A percentile compares a stretch with the other conserved stretches of the same genome.
phyloP scores from a whole-genome alignment of 2,329 filamentous ascomycete species.

The Aspergillus fructus region DNA sequence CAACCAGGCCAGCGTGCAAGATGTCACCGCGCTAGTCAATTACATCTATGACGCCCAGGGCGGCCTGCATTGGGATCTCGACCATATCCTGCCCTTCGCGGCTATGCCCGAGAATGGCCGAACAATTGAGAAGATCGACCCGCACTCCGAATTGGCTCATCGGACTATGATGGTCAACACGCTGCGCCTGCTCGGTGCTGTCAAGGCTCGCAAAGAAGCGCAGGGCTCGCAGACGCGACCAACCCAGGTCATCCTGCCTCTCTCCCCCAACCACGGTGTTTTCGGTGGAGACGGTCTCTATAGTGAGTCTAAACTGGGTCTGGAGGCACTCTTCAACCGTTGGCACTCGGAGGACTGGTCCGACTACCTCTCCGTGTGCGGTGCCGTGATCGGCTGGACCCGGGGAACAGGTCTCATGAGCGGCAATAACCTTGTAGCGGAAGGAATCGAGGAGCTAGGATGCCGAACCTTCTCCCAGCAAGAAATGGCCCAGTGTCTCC shows the following conservation, averaged over 20 bases:
- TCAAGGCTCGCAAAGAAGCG: slow-evolving; percentile 87
- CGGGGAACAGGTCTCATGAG: slow-evolving; percentile 97
- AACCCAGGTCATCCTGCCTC: slow-evolving; percentile 90
- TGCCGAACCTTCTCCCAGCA: slow-evolving; percentile 98
- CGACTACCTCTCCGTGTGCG: slow-evolving; percentile 96
- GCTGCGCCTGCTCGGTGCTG: slow-evolving; percentile 80
- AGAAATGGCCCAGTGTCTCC: slow-evolving; percentile 98
- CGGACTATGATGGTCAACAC: slow-evolving; percentile 99
- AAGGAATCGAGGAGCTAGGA: slow-evolving; percentile 93
- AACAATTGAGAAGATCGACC: slow-evolving; percentile 95
- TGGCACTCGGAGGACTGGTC: slow-evolving; percentile 98
- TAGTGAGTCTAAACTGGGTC: slow-evolving; percentile 93
- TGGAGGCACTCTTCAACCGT: slow-evolving; percentile 97
- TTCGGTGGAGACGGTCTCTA: slow-evolving; percentile 98
- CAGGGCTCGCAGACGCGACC: slow-evolving; percentile 91
- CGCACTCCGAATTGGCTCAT: slow-evolving; percentile 95
- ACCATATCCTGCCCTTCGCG: slow-evolving; percentile 93
- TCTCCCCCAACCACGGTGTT: slow-evolving; percentile 97
- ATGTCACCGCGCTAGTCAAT: slow-evolving; percentile 87
- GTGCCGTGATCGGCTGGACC: slow-evolving; percentile 98
- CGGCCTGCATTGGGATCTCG: slow-evolving; percentile 96
- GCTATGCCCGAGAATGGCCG: slow-evolving; percentile 97
- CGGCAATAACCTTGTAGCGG: slow-evolving; percentile 94
- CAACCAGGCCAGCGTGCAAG: slow-evolving; percentile 98
- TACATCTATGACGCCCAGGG: slow-evolving; percentile 98